Percentiles rank a stretch among this genome's conserved stretches.
These are phyloP conservation scores for Claviceps fusiformis DNA, from an alignment of 2,329 filamentous ascomycete genomes.

Conservation along the genomic window DNA sequence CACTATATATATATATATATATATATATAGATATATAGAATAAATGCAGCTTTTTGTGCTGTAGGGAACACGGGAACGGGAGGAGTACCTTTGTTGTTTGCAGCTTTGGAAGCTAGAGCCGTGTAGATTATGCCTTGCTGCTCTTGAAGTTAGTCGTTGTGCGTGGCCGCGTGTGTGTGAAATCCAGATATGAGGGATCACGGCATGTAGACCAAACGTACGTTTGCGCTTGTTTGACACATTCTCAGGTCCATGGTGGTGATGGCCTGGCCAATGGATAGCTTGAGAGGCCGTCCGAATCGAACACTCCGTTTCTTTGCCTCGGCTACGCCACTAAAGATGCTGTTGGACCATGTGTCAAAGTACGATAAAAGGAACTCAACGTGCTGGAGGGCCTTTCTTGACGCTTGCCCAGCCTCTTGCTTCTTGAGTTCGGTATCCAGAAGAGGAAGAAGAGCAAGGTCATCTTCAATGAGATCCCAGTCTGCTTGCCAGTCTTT, in stretches of 20 bases:
- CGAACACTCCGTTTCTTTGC: conserved; percentile 55
- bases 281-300: conserved; percentile 41
- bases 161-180: too few relatives aligned
- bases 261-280: conserved; percentile 30
- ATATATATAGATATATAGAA: neutral
- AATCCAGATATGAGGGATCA: neutral
- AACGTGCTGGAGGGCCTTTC: conserved; percentile 44
- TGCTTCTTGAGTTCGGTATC: conserved; percentile 34
- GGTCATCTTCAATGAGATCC: conserved; percentile 28
- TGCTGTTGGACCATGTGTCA: conserved; percentile 39
- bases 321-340: conserved; percentile 57
- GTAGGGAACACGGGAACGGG: neutral
- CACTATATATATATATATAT: neutral
- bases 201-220: conserved; percentile 12
- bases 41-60: neutral
- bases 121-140: conserved; percentile 26
- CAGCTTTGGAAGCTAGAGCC: conserved; percentile 26
- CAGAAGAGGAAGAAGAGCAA: conserved; percentile 33
- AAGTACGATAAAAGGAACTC: conserved; percentile 49
- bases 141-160: neutral
- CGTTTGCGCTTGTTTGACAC: conserved; percentile 22
- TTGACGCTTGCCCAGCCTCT: conserved; percentile 30
- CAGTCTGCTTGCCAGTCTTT: conserved; percentile 38
- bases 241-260: conserved; percentile 46
- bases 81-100: conserved; percentile 22